Conservation (phyloP, 2,329 filamentous ascomycete species). For the Trichoderma sp. region DNA sequence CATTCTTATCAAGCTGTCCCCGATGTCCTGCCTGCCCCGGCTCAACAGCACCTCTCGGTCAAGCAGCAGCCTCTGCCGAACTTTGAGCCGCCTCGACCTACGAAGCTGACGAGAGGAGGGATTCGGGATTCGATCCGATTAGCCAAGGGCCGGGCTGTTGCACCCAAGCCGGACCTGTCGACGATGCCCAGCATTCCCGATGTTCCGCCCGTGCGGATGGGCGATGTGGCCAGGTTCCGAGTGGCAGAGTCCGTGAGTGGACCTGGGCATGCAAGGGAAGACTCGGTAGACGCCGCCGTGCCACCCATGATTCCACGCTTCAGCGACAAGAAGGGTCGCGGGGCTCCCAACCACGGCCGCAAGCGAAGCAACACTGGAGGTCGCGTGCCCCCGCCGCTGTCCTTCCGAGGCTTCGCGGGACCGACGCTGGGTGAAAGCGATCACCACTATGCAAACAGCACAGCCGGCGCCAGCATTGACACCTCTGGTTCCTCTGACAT, state of each 20-base stretch:
- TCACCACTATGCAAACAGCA: slow-evolving; percentile 58
- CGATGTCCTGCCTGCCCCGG: slow-evolving; percentile 64
- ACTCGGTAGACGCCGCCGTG: slow-evolving; percentile 64
- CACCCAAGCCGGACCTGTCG: slow-evolving; percentile 57
- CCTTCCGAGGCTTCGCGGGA: slow-evolving; percentile 78
- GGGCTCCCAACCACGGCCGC: slow-evolving; percentile 63
- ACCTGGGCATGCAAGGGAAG: slow-evolving; percentile 49
- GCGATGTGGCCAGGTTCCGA: slow-evolving; percentile 43
- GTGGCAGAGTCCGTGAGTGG: slow-evolving; percentile 45
- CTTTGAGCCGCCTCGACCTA: slow-evolving; percentile 51
- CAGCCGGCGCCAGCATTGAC: slow-evolving; percentile 58
- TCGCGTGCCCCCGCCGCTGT: slow-evolving; percentile 67
- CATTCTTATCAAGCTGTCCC: slow-evolving; percentile 83
- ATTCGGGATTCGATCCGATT: slow-evolving; percentile 90
- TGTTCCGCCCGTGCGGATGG: slow-evolving; percentile 43
- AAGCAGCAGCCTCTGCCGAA: slow-evolving; percentile 50
- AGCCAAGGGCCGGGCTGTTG: slow-evolving; percentile 68
- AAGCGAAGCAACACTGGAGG: slow-evolving; percentile 90
- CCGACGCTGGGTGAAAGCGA: slow-evolving; percentile 48
- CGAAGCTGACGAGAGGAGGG: slow-evolving; percentile 53
- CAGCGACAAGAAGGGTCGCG: slow-evolving; percentile 56
- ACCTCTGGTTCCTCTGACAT: slow-evolving; percentile 64
- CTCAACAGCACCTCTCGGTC: slow-evolving; percentile 40
- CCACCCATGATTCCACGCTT: slow-evolving; percentile 74
- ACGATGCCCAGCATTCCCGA: slow-evolving; percentile 49